Evolutionary conservation across 2,329 filamentous ascomycete species (phyloP).

Genomic region (Tolypocladium inflatum): DNA sequence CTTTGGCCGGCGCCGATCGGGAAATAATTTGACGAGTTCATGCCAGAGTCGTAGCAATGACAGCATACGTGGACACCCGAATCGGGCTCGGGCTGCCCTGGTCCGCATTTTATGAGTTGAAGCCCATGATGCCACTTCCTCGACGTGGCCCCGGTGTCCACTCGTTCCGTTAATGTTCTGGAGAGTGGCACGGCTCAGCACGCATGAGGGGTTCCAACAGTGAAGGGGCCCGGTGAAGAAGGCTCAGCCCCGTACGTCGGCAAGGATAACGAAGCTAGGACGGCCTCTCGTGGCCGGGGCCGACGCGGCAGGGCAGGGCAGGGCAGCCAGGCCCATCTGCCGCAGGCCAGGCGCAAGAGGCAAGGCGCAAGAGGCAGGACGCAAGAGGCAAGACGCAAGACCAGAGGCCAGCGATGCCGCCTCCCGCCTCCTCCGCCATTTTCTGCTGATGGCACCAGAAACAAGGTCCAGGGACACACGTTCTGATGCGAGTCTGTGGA

Average conservation of each 20-base stretch:
- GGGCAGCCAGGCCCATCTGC: not conserved
- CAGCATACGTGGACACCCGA: not conserved
- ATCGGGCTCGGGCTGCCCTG: not conserved
- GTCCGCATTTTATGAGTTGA: not conserved
- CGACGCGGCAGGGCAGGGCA: not conserved
- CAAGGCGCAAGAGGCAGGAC: too few relatives aligned
- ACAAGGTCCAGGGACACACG: conserved; percentile 4
- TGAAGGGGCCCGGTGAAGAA: not conserved
- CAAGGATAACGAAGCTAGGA: not conserved
- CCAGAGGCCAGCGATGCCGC: not conserved
- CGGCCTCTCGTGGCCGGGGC: not conserved
- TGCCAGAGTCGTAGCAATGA: conserved; percentile 1
- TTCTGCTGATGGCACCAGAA: not conserved
- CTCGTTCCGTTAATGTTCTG: conserved; percentile 1
- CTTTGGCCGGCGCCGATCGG: conserved; percentile 2
- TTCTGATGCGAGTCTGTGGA: conserved; percentile 12
- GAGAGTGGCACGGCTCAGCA: not conserved
- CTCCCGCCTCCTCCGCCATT: not conserved
- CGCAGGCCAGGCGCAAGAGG: not conserved
- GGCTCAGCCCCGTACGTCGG: not conserved
- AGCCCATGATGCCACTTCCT: conserved; percentile 2
- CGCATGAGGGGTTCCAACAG: not conserved
- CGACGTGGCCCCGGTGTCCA: not conserved
- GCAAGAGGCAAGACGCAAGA: too few relatives aligned
- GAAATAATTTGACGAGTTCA: conserved; percentile 7